Evolutionary conservation across 345 rosid species (phyloP).

Genomic region (Geranium rotundifolium): DNA sequence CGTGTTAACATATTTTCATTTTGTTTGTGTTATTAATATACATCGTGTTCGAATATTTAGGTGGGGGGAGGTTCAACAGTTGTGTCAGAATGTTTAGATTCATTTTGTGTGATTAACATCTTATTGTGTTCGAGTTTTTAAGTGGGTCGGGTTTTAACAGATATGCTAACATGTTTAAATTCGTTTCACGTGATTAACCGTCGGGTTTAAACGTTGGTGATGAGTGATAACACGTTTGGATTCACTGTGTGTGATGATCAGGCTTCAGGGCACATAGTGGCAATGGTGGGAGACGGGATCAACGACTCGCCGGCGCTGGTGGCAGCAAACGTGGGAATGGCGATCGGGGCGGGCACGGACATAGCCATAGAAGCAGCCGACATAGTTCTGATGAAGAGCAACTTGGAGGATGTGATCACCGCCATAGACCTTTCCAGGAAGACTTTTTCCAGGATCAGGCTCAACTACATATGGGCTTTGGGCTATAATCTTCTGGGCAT

Average conservation of each 20-base stretch:
- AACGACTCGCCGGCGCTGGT: conserved; percentile 92
- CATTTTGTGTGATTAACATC: too few relatives aligned
- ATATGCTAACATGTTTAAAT: too few relatives aligned
- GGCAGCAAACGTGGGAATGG: conserved; percentile 94
- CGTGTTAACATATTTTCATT: too few relatives aligned
- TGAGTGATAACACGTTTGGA: too few relatives aligned
- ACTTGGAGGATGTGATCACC: conserved; percentile 89
- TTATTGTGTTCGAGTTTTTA: too few relatives aligned
- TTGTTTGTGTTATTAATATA: too few relatives aligned
- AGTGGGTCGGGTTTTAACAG: too few relatives aligned
- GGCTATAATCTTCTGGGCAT: conserved; percentile 81
- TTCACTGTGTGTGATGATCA: conserved; percentile 8
- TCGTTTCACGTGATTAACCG: too few relatives aligned
- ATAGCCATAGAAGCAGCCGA: conserved; percentile 97
- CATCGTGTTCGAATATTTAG: too few relatives aligned
- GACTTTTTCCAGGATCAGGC: conserved; percentile 69
- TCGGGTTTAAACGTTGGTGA: too few relatives aligned
- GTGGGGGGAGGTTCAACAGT: too few relatives aligned
- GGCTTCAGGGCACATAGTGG: conserved; percentile 63
- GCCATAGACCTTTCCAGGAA: conserved; percentile 83
- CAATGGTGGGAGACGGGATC: conserved; percentile 96
- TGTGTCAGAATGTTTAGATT: too few relatives aligned
- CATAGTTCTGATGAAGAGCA: conserved; percentile 83
- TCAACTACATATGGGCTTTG: conserved; percentile 90
- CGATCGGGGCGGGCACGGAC: conserved; percentile 92